A percentile compares a stretch with the other conserved stretches of the same genome.
phyloP scores from a whole-genome alignment of 2,329 filamentous ascomycete species.

The Aureobasidium sp. region DNA sequence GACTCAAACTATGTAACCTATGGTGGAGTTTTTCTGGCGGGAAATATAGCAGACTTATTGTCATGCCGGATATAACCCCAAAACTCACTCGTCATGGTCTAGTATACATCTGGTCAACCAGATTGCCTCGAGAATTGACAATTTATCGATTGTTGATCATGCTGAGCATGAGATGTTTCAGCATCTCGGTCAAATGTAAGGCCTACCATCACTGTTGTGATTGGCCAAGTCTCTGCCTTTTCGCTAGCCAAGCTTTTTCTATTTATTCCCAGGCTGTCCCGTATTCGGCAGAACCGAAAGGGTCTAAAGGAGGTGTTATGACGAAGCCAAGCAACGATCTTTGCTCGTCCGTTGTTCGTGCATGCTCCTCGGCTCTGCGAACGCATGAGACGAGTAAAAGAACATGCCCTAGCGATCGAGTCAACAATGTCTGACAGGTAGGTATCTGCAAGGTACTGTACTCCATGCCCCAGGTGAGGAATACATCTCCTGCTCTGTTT shows the following conservation, averaged over 20 bases:
- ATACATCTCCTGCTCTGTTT: not conserved
- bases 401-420: not conserved
- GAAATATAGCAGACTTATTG: not conserved
- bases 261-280: conserved; percentile 4
- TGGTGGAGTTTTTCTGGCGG: not conserved
- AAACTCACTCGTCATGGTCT: not conserved
- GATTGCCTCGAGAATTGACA: not conserved
- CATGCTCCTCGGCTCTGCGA: conserved; percentile 1
- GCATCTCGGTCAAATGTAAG: conserved; percentile 2
- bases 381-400: not conserved
- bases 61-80: not conserved
- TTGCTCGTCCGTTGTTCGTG: conserved; percentile 9
- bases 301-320: conserved; percentile 52
- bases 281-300: conserved; percentile 1
- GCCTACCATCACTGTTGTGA: not conserved
- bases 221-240: not conserved
- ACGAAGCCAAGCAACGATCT: conserved; percentile 47
- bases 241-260: conserved; percentile 1
- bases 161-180: not conserved
- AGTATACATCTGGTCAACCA: not conserved
- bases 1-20: not conserved
- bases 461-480: not conserved
- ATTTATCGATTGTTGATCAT: conserved; percentile 1
- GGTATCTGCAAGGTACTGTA: not conserved
- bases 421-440: not conserved